Conservation (phyloP, 139 green algal species). For the Closterium sp. region DNA sequence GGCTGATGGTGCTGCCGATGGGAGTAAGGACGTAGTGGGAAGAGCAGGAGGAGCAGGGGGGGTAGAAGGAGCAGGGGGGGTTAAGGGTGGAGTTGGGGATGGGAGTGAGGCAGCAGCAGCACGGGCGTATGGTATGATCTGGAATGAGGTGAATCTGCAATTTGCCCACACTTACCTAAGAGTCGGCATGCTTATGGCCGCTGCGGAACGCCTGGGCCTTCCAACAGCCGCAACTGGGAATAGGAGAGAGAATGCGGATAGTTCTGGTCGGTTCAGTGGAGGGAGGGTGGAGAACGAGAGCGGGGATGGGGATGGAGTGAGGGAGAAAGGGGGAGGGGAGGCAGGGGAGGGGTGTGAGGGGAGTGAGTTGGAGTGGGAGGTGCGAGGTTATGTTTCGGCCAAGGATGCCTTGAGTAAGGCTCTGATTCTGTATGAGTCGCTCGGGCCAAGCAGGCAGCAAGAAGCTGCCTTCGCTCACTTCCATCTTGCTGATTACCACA, state of each 20-base stretch:
- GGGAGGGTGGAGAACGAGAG: not conserved
- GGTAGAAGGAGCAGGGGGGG: not conserved
- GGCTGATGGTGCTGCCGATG: not conserved
- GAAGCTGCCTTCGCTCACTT: conserved; percentile 37
- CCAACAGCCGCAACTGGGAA: not conserved
- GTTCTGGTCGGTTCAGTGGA: not conserved
- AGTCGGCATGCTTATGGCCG: conserved; percentile 41
- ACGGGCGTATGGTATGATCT: not conserved
- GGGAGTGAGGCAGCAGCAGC: not conserved
- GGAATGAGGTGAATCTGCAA: conserved; percentile 45
- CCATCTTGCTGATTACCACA: conserved; percentile 25
- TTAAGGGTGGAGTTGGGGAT: not conserved
- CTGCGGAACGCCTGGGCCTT: not conserved
- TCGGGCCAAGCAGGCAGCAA: conserved; percentile 6
- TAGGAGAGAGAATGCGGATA: not conserved
- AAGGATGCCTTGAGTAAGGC: conserved; percentile 38
- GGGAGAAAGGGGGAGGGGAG: not conserved
- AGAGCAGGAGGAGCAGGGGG: not conserved
- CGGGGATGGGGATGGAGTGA: not conserved
- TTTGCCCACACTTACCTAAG: conserved; percentile 47
- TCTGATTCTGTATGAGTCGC: conserved; percentile 32
- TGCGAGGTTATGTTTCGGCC: not conserved
- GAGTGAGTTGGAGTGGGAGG: not conserved
- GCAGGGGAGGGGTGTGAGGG: not conserved
- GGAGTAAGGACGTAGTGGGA: not conserved